Base-by-base conservation (phyloP, 306 rosid genomes). In the Potentilla sterilis region DNA sequence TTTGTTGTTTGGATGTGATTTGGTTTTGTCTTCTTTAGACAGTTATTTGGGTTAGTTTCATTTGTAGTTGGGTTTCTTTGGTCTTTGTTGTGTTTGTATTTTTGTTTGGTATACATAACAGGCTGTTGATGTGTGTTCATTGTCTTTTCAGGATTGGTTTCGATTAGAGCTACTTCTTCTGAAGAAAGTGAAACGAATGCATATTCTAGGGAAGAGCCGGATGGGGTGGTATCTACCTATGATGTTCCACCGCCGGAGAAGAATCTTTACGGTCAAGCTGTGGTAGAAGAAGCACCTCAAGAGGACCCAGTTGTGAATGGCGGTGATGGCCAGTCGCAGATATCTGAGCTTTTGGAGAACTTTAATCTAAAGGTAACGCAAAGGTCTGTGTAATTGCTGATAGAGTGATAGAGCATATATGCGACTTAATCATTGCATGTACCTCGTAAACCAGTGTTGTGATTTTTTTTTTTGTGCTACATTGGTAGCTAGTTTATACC, bases 291-390 rank as follows among this genome's bases (percentile, higher is more conserved):
- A 82, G 84, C 43, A 21, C 67, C 82, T 14, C 79, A 86, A 42
- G 82, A 84, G 63, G 83, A 75, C 49, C 67, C 78, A 7, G 70
- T 72, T 11, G 81, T 37, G 49, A 85, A 87, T 44, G 92, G 82
- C 2, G 77, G 24, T 14, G 84, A 85, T 67, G 96, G 83, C 35
- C 81, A 69, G 42, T 69, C 54, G 4, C 62, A 62, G 74, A 57
- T 84, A 1, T 71, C 75, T 32, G 88, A 85, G 66, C 52, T 85
- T n/a, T 79, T 79, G 75, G 72, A 72, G 34, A 78, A 77, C 49
- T 70, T 86, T 14, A 54, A 77, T 28, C 70, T 83, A 73, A 83
- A 84, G 61, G 69, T 28, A 62, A 70, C 19, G 71, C 70, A 74
- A 76, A 82, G 44, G 59, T 34, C 21, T 63, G 32, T 21, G 1